Base-by-base conservation (phyloP, 306 rosid species). In the Vachellia collinsii region DNA sequence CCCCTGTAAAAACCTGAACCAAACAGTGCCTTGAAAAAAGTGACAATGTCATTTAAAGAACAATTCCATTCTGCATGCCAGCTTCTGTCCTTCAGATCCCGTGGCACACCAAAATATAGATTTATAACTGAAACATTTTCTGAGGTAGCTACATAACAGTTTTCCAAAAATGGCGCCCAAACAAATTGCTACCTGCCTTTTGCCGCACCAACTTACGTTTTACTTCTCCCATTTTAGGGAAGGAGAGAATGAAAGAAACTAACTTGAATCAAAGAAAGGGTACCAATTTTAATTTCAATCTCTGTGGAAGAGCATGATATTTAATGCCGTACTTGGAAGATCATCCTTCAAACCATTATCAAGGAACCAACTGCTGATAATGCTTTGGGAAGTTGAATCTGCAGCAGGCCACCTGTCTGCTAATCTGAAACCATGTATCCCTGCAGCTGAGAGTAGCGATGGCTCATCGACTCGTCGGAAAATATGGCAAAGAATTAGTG, bases 401-500 rank as follows among this genome's bases (percentile, higher is more conserved):
- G 61, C 88, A 1, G 79, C 25, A 37, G 93, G 88, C 97, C 97
- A 94, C 84, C 82, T 85, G 85, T 92, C 92, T 2, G 84, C 88
- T 25, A 91, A 85, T 88, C 85, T 87, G 74, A 94, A 92, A 75
- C 97, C 91, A 1, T 85, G 90, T 62, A 69, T 80, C 2, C 61
- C 75, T 8, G 97, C 97, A 36, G 97, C 85, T 11, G 91, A 88
- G 83, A 95, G 89, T 6, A 95, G 78, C 6, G 97, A 87, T 3
- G 90, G 90, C 79, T 93, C 98, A 5, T 92, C 97, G 3, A 93
- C 97, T 4, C 84, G 90, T 12, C 97, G 96, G 43, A 91, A 81
- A 25, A 93, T 78, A 41, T 95, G 99, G 83, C 99, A 93, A 11
- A 95, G 91, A 82, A 93, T 89, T 4, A 90, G 86, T 64, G 79